Evolutionary conservation across 495 filamentous ascomycete species (phyloP), one percentile per base, ranked within the genome.

Genomic region (Chaetomium fimeti): DNA sequence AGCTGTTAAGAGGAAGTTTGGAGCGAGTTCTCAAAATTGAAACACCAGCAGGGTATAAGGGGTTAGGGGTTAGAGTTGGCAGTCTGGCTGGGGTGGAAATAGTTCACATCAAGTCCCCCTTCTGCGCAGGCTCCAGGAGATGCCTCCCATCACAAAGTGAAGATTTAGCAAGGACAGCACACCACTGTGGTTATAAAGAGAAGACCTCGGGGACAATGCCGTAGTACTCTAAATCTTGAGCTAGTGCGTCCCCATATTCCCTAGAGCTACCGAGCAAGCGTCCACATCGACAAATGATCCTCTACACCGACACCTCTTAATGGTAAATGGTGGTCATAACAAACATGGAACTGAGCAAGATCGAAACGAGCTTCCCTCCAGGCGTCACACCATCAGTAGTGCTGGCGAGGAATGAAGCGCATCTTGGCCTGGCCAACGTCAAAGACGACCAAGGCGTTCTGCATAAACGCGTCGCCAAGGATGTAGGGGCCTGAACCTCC

Each of bases 391-490:
- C 1, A 18, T 74, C 62, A 74, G 40, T 76, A 71, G 49, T 69
- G 71, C 55, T 70, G 63, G 12, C 76, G 57, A 6, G 67, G 64
- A 20, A 71, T 67, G 58, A 85, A 86, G 42, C 78, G 67, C 81
- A 88, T 79, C 77, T 81, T 72, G 28, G 77, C 77, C 61, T 74
- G 75, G 11, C 84, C 85, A 52, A 89, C 76, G 75, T 89, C 85
- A 68, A 85, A 88, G 11, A 87, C 82, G 0, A 79, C 78, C 16
- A 90, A 69, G 0, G 88, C 86, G 67, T 84, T 87, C 72, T 85
- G 87, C 77, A 88, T 76, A 66, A 88, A 90, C 1, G 78, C 78
- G 64, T 84, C 83, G 1, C 87, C 87, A 22, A 91, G 65, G 25
- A 90, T 84, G 63, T 76, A 81, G 12, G 77, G 74, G 36, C 79